Conservation (phyloP, 495 filamentous ascomycete species). For the Parmelia sp. region DNA sequence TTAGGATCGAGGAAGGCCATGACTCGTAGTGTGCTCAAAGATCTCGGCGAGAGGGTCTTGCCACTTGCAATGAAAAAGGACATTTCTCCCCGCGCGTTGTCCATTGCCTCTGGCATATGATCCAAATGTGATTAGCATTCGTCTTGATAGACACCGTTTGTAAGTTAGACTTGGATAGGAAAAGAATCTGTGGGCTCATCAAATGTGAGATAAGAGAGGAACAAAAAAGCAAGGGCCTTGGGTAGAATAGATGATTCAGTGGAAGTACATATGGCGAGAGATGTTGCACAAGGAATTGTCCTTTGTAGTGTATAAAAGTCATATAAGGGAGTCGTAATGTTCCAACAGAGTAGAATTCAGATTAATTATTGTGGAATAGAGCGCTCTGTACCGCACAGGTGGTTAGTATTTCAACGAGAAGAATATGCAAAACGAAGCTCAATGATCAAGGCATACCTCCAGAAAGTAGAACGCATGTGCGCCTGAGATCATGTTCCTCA, state of each 20-base stretch:
- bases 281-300: not conserved
- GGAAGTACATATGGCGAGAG: not conserved
- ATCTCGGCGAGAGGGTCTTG: not conserved
- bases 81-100: not conserved
- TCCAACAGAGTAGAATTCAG: not conserved
- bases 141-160: not conserved
- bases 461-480: not conserved
- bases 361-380: not conserved
- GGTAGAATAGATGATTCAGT: not conserved
- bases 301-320: not conserved
- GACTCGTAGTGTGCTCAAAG: not conserved
- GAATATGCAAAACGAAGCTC: not conserved
- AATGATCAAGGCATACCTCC: not conserved
- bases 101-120: not conserved
- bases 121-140: not conserved
- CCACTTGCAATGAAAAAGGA: not conserved
- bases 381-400: not conserved
- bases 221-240: not conserved
- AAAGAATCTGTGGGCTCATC: not conserved
- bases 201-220: too few species aligned
- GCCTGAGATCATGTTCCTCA: too few species aligned
- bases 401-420: not conserved
- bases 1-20: slow-evolving; percentile 5
- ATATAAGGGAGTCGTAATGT: not conserved
- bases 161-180: not conserved